A percentile compares a stretch with the other conserved stretches of the same genome.
phyloP scores from a whole-genome alignment of 2,329 filamentous ascomycete species.

The Chaetomiaceae sp. region DNA sequence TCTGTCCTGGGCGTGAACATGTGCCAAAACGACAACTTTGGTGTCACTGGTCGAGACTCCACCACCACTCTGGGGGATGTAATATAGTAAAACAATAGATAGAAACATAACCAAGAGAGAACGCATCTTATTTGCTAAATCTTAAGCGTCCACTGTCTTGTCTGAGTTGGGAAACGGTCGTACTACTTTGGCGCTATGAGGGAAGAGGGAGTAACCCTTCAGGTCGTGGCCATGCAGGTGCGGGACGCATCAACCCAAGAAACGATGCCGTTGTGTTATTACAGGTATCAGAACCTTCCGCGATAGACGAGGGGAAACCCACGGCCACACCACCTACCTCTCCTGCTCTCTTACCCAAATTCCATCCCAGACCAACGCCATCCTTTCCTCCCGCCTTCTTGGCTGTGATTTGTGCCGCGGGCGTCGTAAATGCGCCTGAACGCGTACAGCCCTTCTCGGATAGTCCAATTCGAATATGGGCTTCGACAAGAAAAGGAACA shows the following conservation, averaged over 20 bases:
- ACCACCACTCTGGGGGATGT: not conserved
- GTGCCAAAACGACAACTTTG: no score
- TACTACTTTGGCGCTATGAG: not conserved
- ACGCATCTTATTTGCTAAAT: not conserved
- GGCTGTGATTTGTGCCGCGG: not conserved
- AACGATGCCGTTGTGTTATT: slow-evolving; percentile 15
- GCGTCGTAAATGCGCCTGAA: not conserved
- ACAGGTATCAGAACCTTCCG: slow-evolving; percentile 17
- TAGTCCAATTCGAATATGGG: not conserved
- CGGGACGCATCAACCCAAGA: not conserved
- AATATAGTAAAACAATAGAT: not conserved
- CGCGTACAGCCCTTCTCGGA: not conserved
- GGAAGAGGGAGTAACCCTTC: no score
- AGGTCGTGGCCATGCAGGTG: no score
- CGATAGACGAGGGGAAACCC: not conserved
- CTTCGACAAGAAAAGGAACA: slow-evolving; percentile 7
- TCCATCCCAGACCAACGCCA: slow-evolving; percentile 8
- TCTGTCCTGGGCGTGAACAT: no score
- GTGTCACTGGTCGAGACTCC: no score
- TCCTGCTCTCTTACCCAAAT: not conserved
- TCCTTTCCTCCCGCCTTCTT: not conserved
- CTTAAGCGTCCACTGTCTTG: not conserved
- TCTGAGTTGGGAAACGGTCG: not conserved
- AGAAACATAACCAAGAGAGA: not conserved
- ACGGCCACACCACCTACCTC: not conserved